Evolutionary conservation across 1,139 yeast genomes (phyloP).

Genomic region (Pneumocystis canis): DNA sequence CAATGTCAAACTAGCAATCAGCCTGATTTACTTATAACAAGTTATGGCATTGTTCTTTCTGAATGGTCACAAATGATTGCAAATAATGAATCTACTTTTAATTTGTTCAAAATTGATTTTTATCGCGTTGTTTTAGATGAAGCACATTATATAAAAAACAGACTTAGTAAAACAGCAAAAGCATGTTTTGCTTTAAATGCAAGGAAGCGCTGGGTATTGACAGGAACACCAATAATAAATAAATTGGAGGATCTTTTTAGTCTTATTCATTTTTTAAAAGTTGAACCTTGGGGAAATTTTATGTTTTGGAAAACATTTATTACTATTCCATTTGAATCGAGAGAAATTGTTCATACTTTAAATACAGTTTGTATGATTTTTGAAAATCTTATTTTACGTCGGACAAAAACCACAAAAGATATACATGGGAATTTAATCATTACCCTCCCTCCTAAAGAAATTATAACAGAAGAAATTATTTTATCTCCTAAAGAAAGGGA

Average conservation of each 20-base stretch:
- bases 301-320: constrained; percentile 83
- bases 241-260: constrained; percentile 76
- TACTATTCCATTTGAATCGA: constrained; percentile 68
- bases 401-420: constrained; percentile 77
- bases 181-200: constrained; percentile 55
- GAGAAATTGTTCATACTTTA: constrained; percentile 54
- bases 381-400: constrained; percentile 66
- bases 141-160: constrained; percentile 78
- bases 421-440: constrained; percentile 63
- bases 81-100: constrained; percentile 23
- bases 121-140: constrained; percentile 78
- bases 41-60: constrained; percentile 74
- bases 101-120: constrained; percentile 60
- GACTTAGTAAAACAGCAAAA: constrained; percentile 65
- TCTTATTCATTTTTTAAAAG: constrained; percentile 52
- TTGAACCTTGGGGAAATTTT: constrained; percentile 83
- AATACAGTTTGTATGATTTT: constrained; percentile 67
- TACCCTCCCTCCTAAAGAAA: constrained; percentile 60
- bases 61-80: constrained; percentile 29
- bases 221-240: constrained; percentile 92
- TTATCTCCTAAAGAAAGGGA: constrained; percentile 53
- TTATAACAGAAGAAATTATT: constrained; percentile 49
- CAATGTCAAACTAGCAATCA: constrained; percentile 28
- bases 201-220: constrained; percentile 66
- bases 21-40: constrained; percentile 69